Conservation (phyloP, 2,329 filamentous ascomycete genomes). For the Pyrenophora tritici-repentis region DNA sequence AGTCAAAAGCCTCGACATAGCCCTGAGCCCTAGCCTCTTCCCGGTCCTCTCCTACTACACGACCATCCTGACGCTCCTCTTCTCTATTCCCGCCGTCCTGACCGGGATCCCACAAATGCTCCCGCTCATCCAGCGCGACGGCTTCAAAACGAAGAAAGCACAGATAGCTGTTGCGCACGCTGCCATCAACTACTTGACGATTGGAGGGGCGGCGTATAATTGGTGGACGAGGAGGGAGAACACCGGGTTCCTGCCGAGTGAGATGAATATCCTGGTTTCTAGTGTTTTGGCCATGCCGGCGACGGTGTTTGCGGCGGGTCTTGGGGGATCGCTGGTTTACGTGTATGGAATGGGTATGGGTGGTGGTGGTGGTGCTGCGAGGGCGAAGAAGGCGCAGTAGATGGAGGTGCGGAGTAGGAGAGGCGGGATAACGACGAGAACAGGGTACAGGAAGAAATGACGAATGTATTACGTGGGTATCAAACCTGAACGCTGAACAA, state of each 20-base stretch:
- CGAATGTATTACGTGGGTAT: neutral
- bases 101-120: slow-evolving; percentile 47
- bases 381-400: slow-evolving; percentile 37
- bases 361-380: slow-evolving; percentile 21
- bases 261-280: slow-evolving; percentile 47
- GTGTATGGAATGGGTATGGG: slow-evolving; percentile 51
- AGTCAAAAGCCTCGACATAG: slow-evolving; percentile 38
- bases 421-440: no score
- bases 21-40: slow-evolving; percentile 38
- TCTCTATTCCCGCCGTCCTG: slow-evolving; percentile 39
- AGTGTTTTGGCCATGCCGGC: slow-evolving; percentile 41
- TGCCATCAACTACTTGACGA: slow-evolving; percentile 49
- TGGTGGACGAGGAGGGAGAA: slow-evolving; percentile 50
- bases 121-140: slow-evolving; percentile 51
- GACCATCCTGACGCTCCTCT: slow-evolving; percentile 48
- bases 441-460: no score
- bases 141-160: slow-evolving; percentile 50
- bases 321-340: slow-evolving; percentile 53
- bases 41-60: slow-evolving; percentile 52
- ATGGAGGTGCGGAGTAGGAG: neutral
- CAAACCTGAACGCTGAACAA: neutral
- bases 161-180: slow-evolving; percentile 52
- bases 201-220: slow-evolving; percentile 48
- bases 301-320: slow-evolving; percentile 49
- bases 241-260: slow-evolving; percentile 43